Base-by-base conservation (phyloP, 2,329 filamentous ascomycete species). In the Fusarium sp. region DNA sequence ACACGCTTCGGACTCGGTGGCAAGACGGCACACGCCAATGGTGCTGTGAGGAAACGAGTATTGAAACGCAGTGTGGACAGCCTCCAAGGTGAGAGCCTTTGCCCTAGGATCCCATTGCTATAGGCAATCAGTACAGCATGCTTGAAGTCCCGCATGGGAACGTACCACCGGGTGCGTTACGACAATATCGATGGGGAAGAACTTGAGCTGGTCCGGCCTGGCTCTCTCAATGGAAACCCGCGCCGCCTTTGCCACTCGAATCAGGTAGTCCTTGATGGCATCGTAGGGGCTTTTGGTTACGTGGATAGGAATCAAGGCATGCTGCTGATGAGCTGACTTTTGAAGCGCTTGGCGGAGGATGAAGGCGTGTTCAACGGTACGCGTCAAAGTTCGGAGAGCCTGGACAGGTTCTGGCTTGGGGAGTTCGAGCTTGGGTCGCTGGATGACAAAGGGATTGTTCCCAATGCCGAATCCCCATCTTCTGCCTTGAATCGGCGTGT, bases 61-160 rank as follows among this genome's bases (percentile, higher is more conserved):
- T 15, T 17, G 38, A 29, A 62, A 62, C 2, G 58, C 58, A 1
- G 49, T 32, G 17, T 59, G 53, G 13, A 52, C 55, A 4, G 58
- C 58, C 38, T 52, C 55, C 10, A 59, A 59, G 6, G 58, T 62
- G 29, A 45, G 48, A n/a, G 31, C 55, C 6, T 42, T 52, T 23
- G 55, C 58, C 33, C 51, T 50, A n/a, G 49, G 25, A 19, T 59
- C 55, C 58, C 58, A 62, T 51, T 59, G 37, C 55, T 59, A 37
- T 4, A 11, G n/a, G 10, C 9, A 7, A 25, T 25, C 8, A 25
- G 23, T 25, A 25, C 4, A 6, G 8, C 8, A 25, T 25, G 4
- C 23, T 25, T 25, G 4, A 25, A 2, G 4, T 25, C 23, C 23
- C 4, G 23, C 8, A 25, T 6, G 23, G 8, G 23, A 49, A 41